Evolutionary conservation across 257 asterid species (phyloP).

Genomic region (Nicotiana knightiana): DNA sequence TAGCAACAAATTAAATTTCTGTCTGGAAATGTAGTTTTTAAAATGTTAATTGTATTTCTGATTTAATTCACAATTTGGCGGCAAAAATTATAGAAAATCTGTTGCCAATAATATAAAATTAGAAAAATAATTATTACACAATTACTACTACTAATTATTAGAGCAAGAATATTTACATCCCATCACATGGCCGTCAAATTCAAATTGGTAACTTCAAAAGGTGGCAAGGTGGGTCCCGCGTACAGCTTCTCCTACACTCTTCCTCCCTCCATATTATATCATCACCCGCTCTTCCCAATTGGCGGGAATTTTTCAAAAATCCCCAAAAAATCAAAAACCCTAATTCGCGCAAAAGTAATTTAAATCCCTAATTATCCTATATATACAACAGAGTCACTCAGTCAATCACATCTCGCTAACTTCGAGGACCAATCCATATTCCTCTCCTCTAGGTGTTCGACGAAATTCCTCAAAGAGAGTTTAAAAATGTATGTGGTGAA

Average conservation of each 20-base stretch:
- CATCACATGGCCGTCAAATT: not conserved
- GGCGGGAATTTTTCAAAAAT: constrained; percentile 52
- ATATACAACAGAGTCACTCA: not conserved
- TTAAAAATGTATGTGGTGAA: constrained; percentile 78
- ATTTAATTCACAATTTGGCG: not conserved
- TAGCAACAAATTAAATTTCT: too few relatives aligned
- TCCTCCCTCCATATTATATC: constrained; percentile 13
- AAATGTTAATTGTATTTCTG: too few relatives aligned
- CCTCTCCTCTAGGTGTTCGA: not conserved
- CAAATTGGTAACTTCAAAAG: not conserved
- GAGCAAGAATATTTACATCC: not conserved
- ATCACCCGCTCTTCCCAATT: constrained; percentile 30
- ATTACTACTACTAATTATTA: too few relatives aligned
- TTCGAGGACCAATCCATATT: not conserved
- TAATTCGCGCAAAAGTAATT: constrained; percentile 6
- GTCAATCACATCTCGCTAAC: not conserved
- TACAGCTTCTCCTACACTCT: not conserved
- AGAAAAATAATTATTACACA: not conserved
- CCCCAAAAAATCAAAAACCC: constrained; percentile 10
- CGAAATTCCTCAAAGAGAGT: constrained; percentile 17
- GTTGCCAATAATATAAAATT: not conserved
- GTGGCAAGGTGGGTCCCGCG: constrained; percentile 22
- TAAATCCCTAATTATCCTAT: not conserved
- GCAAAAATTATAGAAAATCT: too few relatives aligned
- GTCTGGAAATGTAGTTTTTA: too few relatives aligned